These are phyloP conservation scores for Termitomyces sp. DNA, from an alignment of 768 basidiomycete genomes.

Conservation along the genomic window DNA sequence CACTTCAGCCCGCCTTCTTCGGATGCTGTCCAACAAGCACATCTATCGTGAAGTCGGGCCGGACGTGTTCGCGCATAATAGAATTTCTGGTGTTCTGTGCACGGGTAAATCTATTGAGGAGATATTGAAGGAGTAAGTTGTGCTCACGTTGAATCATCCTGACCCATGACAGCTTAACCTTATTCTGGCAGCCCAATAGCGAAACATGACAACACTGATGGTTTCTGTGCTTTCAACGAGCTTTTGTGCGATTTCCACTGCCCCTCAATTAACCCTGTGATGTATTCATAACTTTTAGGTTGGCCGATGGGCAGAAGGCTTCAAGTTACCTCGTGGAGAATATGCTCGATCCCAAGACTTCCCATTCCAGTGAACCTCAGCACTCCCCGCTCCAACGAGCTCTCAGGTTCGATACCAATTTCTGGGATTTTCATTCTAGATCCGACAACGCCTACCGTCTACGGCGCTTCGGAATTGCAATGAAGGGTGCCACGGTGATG, in stretches of 20 bases:
- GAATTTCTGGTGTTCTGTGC: slow-evolving; percentile 27
- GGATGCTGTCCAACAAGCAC: slow-evolving; percentile 30
- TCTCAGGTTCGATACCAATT: slow-evolving; percentile 11
- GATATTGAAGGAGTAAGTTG: slow-evolving; percentile 21
- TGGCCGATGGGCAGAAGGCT: slow-evolving; percentile 21
- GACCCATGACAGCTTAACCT: neutral
- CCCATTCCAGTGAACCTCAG: slow-evolving; percentile 14
- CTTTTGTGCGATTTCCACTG: slow-evolving; percentile 14
- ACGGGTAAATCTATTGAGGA: slow-evolving; percentile 26
- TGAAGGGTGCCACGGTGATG: slow-evolving; percentile 20
- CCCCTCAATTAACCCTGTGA: no score
- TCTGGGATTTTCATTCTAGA: slow-evolving; percentile 19
- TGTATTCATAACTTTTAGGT: slow-evolving; percentile 8
- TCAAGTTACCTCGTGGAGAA: slow-evolving; percentile 24
- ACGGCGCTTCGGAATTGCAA: slow-evolving; percentile 23
- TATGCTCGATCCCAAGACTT: slow-evolving; percentile 18
- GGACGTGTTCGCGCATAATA: slow-evolving; percentile 32
- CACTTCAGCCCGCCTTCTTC: slow-evolving; percentile 25
- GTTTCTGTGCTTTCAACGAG: slow-evolving; percentile 22
- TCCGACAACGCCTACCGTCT: slow-evolving; percentile 22
- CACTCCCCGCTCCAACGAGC: slow-evolving; percentile 17
- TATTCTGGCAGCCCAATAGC: slow-evolving; percentile 15
- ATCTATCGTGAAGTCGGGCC: slow-evolving; percentile 32
- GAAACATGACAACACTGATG: slow-evolving; percentile 25
- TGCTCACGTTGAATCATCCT: neutral